phyloP scores from a whole-genome alignment of 371 early-diverging fungal genomes.

The Nematocida displodere region DNA sequence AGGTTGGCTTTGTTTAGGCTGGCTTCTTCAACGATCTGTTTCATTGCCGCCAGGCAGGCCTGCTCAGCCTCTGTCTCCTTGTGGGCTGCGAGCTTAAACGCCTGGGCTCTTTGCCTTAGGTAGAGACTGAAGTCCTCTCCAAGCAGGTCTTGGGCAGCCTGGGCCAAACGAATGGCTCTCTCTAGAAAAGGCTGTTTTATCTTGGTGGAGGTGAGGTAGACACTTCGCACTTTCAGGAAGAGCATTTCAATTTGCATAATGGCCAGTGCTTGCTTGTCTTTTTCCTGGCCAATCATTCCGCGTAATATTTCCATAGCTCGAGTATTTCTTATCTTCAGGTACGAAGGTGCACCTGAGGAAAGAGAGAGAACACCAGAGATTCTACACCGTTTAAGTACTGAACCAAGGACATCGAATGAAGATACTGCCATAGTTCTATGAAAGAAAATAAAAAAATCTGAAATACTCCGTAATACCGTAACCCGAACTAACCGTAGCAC shows the following conservation, averaged over 20 bases:
- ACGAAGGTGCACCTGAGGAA: neutral
- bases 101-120: neutral
- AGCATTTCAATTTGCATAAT: slow-evolving; percentile 21
- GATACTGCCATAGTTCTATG: neutral
- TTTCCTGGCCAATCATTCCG: slow-evolving; percentile 1
- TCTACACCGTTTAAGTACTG: slow-evolving; percentile 29
- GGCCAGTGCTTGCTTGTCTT: neutral
- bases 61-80: too few relatives aligned
- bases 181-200: slow-evolving; percentile 7
- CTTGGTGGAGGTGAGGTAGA: neutral
- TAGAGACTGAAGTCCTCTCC: neutral
- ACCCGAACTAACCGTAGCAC: too few relatives aligned
- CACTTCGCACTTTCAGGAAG: slow-evolving; percentile 15
- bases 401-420: neutral
- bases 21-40: neutral
- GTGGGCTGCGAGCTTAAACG: neutral
- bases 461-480: too few relatives aligned
- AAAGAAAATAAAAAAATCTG: too few relatives aligned
- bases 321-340: neutral
- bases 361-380: neutral
- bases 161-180: neutral
- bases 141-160: neutral
- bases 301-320: slow-evolving; percentile 19
- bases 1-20: neutral
- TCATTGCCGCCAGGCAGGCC: too few relatives aligned